These are phyloP conservation scores for Albifimbria verrucaria DNA, from an alignment of 2,329 filamentous ascomycete genomes.

Conservation along the genomic window DNA sequence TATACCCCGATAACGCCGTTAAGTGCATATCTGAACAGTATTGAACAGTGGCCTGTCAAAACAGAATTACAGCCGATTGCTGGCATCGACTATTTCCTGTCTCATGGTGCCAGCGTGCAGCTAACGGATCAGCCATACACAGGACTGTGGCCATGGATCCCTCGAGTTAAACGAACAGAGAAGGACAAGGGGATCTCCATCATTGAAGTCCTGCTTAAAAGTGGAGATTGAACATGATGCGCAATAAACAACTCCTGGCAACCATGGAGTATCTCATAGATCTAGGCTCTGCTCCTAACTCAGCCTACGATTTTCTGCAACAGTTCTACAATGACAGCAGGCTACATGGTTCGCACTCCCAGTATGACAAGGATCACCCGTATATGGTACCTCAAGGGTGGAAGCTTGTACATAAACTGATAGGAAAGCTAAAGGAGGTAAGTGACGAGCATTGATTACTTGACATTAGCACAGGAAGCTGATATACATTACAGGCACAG, in stretches of 20 bases:
- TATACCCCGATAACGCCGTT: not conserved
- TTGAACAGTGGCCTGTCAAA: not conserved
- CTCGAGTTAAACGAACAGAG: not conserved
- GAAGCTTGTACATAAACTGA: not conserved
- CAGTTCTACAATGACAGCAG: not conserved
- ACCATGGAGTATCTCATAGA: too few species aligned
- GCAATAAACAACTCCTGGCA: too few species aligned
- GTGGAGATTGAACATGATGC: too few species aligned
- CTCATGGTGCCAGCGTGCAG: not conserved
- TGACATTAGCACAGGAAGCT: not conserved
- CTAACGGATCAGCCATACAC: not conserved
- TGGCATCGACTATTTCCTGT: not conserved
- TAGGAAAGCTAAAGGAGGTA: not conserved
- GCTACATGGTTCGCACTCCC: not conserved
- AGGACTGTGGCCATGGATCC: not conserved
- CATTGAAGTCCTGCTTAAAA: too few species aligned
- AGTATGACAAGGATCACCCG: not conserved
- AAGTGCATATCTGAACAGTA: not conserved
- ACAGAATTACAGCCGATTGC: not conserved
- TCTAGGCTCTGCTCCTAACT: too few species aligned
- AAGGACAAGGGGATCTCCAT: not conserved
- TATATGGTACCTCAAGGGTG: not conserved
- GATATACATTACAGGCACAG: not conserved
- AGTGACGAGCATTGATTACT: not conserved
- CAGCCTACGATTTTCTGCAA: not conserved